A percentile compares a stretch with the other conserved stretches of the same genome.
Evolutionary conservation across 1,284 basidiomycete species (phyloP).

Genomic region (Malassezia slooffiae): DNA sequence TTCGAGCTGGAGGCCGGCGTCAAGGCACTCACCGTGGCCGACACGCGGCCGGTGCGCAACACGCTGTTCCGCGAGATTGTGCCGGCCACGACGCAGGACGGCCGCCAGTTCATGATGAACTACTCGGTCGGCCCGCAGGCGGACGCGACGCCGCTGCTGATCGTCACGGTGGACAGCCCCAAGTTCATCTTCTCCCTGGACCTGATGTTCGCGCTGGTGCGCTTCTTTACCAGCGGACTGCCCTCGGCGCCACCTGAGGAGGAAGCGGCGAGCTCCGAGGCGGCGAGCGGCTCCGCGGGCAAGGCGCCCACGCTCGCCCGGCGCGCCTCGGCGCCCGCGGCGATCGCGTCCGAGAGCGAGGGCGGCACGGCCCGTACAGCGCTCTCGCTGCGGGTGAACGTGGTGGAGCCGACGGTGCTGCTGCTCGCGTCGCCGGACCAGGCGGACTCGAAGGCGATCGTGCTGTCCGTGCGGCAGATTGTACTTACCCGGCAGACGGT

Average conservation of each 20-base stretch:
- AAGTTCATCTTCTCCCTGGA: slow-evolving; percentile 87
- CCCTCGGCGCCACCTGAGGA: slow-evolving; percentile 6
- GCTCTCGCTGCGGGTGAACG: slow-evolving; percentile 65
- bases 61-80: slow-evolving; percentile 91
- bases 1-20: slow-evolving; percentile 77
- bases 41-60: slow-evolving; percentile 63
- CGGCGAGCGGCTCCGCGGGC: too few relatives aligned
- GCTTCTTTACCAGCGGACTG: slow-evolving; percentile 69
- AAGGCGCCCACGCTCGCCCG: not conserved
- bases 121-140: slow-evolving; percentile 62
- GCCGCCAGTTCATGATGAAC: slow-evolving; percentile 88
- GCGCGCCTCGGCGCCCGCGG: slow-evolving; percentile 3
- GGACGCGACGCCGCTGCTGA: slow-evolving; percentile 58
- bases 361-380: slow-evolving; percentile 27
- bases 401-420: slow-evolving; percentile 81
- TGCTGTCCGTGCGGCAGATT: slow-evolving; percentile 70
- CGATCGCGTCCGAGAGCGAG: slow-evolving; percentile 1
- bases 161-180: slow-evolving; percentile 85
- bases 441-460: slow-evolving; percentile 73
- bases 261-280: too few relatives aligned
- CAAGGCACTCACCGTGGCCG: slow-evolving; percentile 80
- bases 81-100: slow-evolving; percentile 74
- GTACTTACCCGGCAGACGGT: slow-evolving; percentile 87
- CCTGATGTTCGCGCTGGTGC: slow-evolving; percentile 74
- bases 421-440: slow-evolving; percentile 77